Evolutionary conservation across 202 grass and related monocot species (phyloP).

Genomic region (Bolboschoenoplectus hybrid): DNA sequence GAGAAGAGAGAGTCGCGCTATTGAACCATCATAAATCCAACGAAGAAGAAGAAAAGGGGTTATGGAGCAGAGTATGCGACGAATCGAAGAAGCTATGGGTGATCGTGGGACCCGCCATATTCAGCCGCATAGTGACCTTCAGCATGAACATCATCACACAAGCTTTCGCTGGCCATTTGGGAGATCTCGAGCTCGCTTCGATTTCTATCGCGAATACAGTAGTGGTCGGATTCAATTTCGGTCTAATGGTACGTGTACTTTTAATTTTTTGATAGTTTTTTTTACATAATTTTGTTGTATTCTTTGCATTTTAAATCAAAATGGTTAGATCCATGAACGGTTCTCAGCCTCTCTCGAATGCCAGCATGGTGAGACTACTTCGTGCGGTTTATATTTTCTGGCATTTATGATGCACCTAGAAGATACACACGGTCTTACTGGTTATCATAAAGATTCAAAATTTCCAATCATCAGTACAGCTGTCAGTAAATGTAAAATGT

Average conservation of each 20-base stretch:
- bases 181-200: conserved; percentile 87
- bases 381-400: background rate
- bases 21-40: background rate
- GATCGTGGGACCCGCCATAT: conserved; percentile 92
- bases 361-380: background rate
- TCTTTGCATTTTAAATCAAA: background rate
- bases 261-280: too few relatives aligned
- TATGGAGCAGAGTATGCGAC: conserved; percentile 42
- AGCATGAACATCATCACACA: conserved; percentile 96
- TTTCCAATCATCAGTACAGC: background rate
- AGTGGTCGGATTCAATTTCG: conserved; percentile 93
- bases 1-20: conserved; percentile 31
- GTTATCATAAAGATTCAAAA: background rate
- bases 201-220: conserved; percentile 92
- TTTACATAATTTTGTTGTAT: background rate
- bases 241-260: conserved; percentile 64
- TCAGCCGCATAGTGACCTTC: conserved; percentile 81
- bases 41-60: conserved; percentile 17
- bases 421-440: background rate
- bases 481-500: background rate
- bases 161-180: conserved; percentile 86
- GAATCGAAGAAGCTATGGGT: conserved; percentile 88
- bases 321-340: background rate
- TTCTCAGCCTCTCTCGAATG: background rate
- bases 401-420: background rate